phyloP scores from a whole-genome alignment of 2,329 filamentous ascomycete genomes.

The Fusarium penzigii region DNA sequence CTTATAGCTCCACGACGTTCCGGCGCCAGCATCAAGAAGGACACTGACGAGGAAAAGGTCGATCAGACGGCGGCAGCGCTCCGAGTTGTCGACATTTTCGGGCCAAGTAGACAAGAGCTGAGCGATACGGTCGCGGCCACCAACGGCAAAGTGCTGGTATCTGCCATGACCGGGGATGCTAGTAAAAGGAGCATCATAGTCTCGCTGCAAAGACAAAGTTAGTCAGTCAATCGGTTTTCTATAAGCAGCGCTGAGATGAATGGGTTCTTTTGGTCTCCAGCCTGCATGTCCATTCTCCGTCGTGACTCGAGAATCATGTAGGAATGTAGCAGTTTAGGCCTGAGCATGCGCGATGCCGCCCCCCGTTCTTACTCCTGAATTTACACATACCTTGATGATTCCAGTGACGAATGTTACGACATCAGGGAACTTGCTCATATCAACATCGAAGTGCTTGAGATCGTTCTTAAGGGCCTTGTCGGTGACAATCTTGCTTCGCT shows the following conservation, averaged over 20 bases:
- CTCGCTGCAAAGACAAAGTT: conserved; percentile 40
- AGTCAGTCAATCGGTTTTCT: conserved; percentile 3
- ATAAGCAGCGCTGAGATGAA: too few relatives aligned
- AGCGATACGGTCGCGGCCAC: conserved; percentile 71
- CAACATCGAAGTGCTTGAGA: conserved; percentile 84
- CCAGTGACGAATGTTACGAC: conserved; percentile 87
- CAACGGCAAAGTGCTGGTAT: conserved; percentile 84
- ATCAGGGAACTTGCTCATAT: conserved; percentile 79
- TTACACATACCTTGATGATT: conserved; percentile 81
- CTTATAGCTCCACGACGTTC: conserved; percentile 89
- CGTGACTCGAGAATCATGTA: too few relatives aligned
- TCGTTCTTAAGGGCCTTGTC: conserved; percentile 76
- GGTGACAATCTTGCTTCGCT: conserved; percentile 72
- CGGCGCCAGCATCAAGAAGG: conserved; percentile 83
- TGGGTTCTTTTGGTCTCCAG: too few relatives aligned
- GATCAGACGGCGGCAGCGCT: conserved; percentile 73
- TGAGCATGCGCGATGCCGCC: too few relatives aligned
- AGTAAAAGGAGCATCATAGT: conserved; percentile 56
- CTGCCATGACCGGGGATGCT: conserved; percentile 82
- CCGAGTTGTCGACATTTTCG: conserved; percentile 66
- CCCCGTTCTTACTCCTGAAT: too few relatives aligned
- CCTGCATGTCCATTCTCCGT: too few relatives aligned
- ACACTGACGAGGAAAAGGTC: conserved; percentile 81
- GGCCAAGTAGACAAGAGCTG: conserved; percentile 71
- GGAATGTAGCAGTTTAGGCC: too few relatives aligned